phyloP scores from a whole-genome alignment of 257 asterid species.

The Thymus quinquecostatus region DNA sequence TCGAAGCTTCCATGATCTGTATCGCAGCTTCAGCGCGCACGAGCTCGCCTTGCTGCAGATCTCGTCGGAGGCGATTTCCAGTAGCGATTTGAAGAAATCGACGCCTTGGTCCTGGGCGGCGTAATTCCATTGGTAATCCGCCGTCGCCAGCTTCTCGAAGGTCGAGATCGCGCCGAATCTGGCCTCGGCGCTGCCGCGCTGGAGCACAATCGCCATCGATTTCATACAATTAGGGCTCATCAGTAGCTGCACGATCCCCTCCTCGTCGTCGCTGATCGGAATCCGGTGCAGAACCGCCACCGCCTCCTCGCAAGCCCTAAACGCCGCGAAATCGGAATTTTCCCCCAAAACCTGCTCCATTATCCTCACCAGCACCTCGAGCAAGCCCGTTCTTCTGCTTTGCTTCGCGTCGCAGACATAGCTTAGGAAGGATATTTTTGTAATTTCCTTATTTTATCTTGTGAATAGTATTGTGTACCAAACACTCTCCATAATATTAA shows the following conservation, averaged over 20 bases:
- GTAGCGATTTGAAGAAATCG: constrained; percentile 71
- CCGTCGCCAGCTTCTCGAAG: constrained; percentile 48
- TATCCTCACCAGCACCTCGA: too few species aligned
- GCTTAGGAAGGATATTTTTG: too few species aligned
- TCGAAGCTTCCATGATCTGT: constrained; percentile 54
- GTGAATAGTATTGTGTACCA: too few species aligned
- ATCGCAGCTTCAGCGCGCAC: constrained; percentile 55
- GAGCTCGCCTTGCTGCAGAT: constrained; percentile 58
- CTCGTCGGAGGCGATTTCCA: constrained; percentile 76
- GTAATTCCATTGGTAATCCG: constrained; percentile 51
- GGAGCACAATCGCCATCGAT: too few species aligned
- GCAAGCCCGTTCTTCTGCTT: too few species aligned
- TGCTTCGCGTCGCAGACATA: too few species aligned
- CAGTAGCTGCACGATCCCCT: too few species aligned
- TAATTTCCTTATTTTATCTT: too few species aligned
- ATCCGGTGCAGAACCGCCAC: constrained; percentile 50
- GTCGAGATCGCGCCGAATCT: constrained; percentile 55
- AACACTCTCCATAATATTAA: too few species aligned
- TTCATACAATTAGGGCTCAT: too few species aligned
- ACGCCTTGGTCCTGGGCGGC: constrained; percentile 60
- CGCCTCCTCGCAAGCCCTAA: constrained; percentile 86
- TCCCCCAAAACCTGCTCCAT: constrained; percentile 59
- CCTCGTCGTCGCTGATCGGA: constrained; percentile 38
- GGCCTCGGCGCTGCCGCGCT: constrained; percentile 13
- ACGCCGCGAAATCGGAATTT: constrained; percentile 52